Base-by-base conservation (phyloP, 495 filamentous ascomycete species). In the Coniosporium apollinis region DNA sequence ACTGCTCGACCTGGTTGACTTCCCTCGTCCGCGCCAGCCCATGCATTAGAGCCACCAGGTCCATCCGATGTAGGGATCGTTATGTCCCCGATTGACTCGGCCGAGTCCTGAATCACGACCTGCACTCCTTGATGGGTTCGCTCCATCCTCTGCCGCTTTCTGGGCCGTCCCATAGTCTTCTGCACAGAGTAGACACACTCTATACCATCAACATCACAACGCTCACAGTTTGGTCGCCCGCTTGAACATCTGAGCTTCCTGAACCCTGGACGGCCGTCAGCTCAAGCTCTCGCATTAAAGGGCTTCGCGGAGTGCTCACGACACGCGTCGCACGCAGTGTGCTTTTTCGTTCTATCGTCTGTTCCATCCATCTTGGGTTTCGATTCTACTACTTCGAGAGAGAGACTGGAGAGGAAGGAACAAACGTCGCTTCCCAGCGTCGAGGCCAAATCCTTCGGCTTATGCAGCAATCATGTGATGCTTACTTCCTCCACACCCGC, bases 161-260 rank as follows among this genome's bases (percentile, higher is more conserved):
- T 45, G 9, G 54, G 54, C 19, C 54, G 34, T 8, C 54, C 54
- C 54, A 55, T 57, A 8, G 17, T 47, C 37, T 55, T 57, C 35
- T 57, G 56, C 7, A 43, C 36, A 16, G 51, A 56, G 42, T 57
- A 59, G 13, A 52, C 36, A 28, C 56, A 59, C 33, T 32, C 6
- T n/a, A 59, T 44, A 3, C 28, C 28, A 29, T 59, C 54, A 24
- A 38, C 15, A 10, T 22, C 22, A 34, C 56, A 59, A 30, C 56
- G 41, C 14, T 34, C 22, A 31, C 56, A 59, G 10, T 28, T 8
- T 11, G 49, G 47, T 7, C 22, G 22, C 11, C 44, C 44, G 28
- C 56, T 49, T 3, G 46, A 47, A 37, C 56, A 59, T 39, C 52
- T 55, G 22, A 59, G 28, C 39, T 59, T 59, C 36, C 50, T 37